Percentiles rank a stretch among this genome's conserved stretches.
These are phyloP conservation scores for Trichoderma atroviride DNA, from an alignment of 2,329 filamentous ascomycete species.

Conservation along the genomic window DNA sequence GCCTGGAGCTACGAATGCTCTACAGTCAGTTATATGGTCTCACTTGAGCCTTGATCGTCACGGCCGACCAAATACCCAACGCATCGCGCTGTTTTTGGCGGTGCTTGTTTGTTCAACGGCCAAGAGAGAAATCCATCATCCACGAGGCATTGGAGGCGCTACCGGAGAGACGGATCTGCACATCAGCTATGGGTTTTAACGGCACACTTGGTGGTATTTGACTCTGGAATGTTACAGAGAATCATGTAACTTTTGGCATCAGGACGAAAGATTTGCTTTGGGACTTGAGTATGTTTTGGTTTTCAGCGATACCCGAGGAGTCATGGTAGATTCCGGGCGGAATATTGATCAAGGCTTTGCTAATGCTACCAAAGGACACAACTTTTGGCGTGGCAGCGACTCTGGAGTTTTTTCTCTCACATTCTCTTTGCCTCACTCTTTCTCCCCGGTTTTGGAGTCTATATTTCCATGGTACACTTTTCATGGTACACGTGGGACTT, in stretches of 20 bases:
- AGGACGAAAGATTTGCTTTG: constrained; percentile 35
- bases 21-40: neutral
- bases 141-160: constrained; percentile 25
- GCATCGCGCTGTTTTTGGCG: neutral
- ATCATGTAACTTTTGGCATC: constrained; percentile 34
- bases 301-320: constrained; percentile 40
- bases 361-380: constrained; percentile 5
- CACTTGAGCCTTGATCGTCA: neutral
- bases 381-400: constrained; percentile 7
- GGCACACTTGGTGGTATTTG: constrained; percentile 31
- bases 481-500: neutral
- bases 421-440: neutral
- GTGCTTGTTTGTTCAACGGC: neutral
- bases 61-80: neutral
- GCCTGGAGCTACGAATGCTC: neutral
- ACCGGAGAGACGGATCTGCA: constrained; percentile 27
- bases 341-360: neutral
- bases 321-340: constrained; percentile 31
- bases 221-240: constrained; percentile 30
- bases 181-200: constrained; percentile 26
- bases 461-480: neutral
- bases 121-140: constrained; percentile 16
- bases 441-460: neutral
- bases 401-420: neutral
- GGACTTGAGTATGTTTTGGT: constrained; percentile 37